A percentile compares a stretch with the other conserved stretches of the same genome.
phyloP scores from a whole-genome alignment of 805 yeast species.

The Priceomyces haplophilus region DNA sequence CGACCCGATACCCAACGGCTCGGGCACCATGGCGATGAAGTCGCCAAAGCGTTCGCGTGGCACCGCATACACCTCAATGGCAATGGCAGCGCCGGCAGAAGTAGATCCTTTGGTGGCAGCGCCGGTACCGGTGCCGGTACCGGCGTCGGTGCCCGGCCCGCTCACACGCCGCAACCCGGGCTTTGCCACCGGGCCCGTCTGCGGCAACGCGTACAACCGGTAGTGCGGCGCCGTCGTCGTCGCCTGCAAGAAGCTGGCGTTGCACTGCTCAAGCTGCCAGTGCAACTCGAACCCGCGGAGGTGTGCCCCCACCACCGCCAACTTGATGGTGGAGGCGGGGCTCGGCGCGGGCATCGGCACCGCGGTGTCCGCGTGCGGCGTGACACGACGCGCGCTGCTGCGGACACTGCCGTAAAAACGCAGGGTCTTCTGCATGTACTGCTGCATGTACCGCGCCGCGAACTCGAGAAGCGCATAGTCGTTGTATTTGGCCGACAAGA shows the following conservation, averaged over 20 bases:
- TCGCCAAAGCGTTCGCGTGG: conserved; percentile 77
- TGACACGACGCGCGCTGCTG: too few species aligned
- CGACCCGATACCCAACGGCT: conserved; percentile 93
- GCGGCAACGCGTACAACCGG: conserved; percentile 78
- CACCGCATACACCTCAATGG: conserved; percentile 78
- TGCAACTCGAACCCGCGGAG: conserved; percentile 82
- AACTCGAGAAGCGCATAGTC: conserved; percentile 86
- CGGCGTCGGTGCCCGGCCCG: too few species aligned
- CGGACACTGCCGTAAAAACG: conserved; percentile 73
- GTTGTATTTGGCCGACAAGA: conserved; percentile 75
- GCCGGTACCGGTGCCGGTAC: too few species aligned
- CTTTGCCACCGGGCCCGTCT: conserved; percentile 75
- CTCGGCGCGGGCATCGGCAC: conserved; percentile 45
- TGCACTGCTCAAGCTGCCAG: conserved; percentile 88
- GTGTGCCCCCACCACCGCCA: conserved; percentile 98
- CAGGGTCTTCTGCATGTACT: conserved; percentile 38
- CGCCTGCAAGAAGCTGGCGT: conserved; percentile 64
- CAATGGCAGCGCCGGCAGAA: conserved; percentile 55
- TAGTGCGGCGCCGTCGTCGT: conserved; percentile 73
- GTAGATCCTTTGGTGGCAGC: too few species aligned
- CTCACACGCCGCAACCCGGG: conserved; percentile 90
- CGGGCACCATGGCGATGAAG: conserved; percentile 85
- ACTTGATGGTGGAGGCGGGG: conserved; percentile 46
- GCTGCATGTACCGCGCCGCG: conserved; percentile 66
- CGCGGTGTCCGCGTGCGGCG: conserved; percentile 50